A percentile compares a stretch with the other conserved stretches of the same genome.
phyloP scores from a whole-genome alignment of 352 stramenopile genomes.

The Elongisporangium undulatum region DNA sequence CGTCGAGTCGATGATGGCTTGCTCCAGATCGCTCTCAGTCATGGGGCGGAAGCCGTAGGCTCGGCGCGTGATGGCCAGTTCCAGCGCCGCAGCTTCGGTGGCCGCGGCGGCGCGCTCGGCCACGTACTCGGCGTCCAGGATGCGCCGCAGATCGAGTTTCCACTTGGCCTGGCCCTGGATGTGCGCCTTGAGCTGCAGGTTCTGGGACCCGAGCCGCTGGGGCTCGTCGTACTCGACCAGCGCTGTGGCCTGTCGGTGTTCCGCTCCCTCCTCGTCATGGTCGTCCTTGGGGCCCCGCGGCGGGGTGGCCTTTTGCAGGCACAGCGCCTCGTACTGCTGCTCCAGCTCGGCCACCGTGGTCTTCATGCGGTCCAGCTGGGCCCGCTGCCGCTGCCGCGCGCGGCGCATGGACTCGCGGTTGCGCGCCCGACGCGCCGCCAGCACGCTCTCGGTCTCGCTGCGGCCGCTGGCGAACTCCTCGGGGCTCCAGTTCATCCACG shows the following conservation, averaged over 20 bases:
- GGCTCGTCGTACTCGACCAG: not conserved
- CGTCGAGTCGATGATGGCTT: slow-evolving; percentile 33
- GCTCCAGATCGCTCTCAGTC: slow-evolving; percentile 24
- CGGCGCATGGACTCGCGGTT: slow-evolving; percentile 60
- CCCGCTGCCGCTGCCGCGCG: slow-evolving; percentile 39
- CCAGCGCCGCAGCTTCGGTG: not conserved
- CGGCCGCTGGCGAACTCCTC: not conserved
- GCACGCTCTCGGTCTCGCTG: slow-evolving; percentile 6
- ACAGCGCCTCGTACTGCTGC: slow-evolving; percentile 32
- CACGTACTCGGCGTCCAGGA: slow-evolving; percentile 7
- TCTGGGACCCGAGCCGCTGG: slow-evolving; percentile 29
- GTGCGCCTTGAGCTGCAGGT: slow-evolving; percentile 29
- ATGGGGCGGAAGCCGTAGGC: slow-evolving; percentile 30
- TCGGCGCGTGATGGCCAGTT: slow-evolving; percentile 14
- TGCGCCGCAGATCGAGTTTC: slow-evolving; percentile 21
- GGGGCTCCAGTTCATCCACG: not conserved
- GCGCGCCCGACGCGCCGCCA: slow-evolving; percentile 38
- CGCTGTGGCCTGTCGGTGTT: not conserved
- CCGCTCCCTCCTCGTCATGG: not conserved
- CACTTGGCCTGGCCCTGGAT: slow-evolving; percentile 30
- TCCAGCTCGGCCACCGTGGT: slow-evolving; percentile 35
- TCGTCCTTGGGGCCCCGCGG: not conserved
- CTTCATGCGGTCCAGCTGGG: slow-evolving; percentile 36
- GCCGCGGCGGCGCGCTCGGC: not conserved
- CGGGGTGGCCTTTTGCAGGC: slow-evolving; percentile 6